Evolutionary conservation across 371 early-diverging fungal genomes (phyloP).

Genomic region (Rhizopus sp.): DNA sequence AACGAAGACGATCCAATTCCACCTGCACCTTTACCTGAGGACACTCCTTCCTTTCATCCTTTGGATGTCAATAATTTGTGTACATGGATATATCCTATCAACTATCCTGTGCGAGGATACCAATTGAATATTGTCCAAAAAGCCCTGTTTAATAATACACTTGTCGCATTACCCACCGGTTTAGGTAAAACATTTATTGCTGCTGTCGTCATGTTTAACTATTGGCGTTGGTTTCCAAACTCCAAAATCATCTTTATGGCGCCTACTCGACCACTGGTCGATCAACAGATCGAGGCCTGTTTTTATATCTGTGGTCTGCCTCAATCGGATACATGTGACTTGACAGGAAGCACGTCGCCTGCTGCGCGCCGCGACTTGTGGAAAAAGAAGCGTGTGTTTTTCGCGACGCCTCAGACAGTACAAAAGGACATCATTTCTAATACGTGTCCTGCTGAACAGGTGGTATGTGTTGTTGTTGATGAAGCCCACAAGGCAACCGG

Average conservation of each 20-base stretch:
- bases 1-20: slow-evolving; percentile 22
- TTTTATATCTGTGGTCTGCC: slow-evolving; percentile 72
- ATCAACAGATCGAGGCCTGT: slow-evolving; percentile 91
- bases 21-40: slow-evolving; percentile 12
- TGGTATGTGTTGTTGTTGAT: slow-evolving; percentile 84
- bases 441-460: slow-evolving; percentile 53
- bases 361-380: slow-evolving; percentile 58
- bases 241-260: slow-evolving; percentile 91
- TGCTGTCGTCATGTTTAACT: slow-evolving; percentile 94
- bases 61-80: slow-evolving; percentile 56
- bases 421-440: slow-evolving; percentile 78
- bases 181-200: slow-evolving; percentile 97
- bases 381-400: slow-evolving; percentile 73
- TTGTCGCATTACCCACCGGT: slow-evolving; percentile 90
- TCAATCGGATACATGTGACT: slow-evolving; percentile 65
- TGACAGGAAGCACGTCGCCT: slow-evolving; percentile 76
- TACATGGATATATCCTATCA: slow-evolving; percentile 84
- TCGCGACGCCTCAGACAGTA: slow-evolving; percentile 88
- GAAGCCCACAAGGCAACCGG: slow-evolving; percentile 94
- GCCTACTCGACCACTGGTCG: slow-evolving; percentile 90
- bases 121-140: slow-evolving; percentile 85
- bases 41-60: slow-evolving; percentile 40
- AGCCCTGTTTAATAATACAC: slow-evolving; percentile 81
- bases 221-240: slow-evolving; percentile 92
- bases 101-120: slow-evolving; percentile 81